phyloP scores from a whole-genome alignment of 163 green algal genomes.

The Picocystis sp. region DNA sequence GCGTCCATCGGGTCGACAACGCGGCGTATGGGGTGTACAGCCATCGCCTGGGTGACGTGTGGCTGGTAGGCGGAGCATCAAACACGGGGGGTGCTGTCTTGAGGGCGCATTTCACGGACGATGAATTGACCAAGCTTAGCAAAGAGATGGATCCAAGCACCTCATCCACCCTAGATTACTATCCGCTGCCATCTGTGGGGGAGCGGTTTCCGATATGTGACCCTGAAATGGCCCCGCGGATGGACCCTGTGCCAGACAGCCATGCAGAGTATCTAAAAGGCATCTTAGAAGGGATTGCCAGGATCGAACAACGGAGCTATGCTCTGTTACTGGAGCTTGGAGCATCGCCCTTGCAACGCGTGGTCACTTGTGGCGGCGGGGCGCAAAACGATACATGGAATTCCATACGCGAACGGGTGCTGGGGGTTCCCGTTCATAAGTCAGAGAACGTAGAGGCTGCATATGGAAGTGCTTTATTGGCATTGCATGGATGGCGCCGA shows the following conservation, averaged over 20 bases:
- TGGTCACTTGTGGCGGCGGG: conserved; percentile 12
- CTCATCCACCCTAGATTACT: conserved; percentile 44
- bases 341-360: conserved; percentile 24
- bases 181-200: conserved; percentile 42
- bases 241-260: conserved; percentile 46
- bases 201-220: conserved; percentile 78
- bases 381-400: background rate
- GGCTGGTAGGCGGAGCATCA: conserved; percentile 72
- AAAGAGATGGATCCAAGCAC: conserved; percentile 19
- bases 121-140: conserved; percentile 42
- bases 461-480: conserved; percentile 59
- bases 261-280: conserved; percentile 57
- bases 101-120: conserved; percentile 44
- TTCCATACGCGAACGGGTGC: too few species aligned
- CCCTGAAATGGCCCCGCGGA: conserved; percentile 29
- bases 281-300: conserved; percentile 62
- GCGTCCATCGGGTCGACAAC: conserved; percentile 54
- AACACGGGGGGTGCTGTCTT: conserved; percentile 49
- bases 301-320: conserved; percentile 58
- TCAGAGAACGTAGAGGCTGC: conserved; percentile 36
- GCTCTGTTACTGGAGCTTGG: conserved; percentile 37
- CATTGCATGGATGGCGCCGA: conserved; percentile 18
- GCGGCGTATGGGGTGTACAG: conserved; percentile 71
- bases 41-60: conserved; percentile 60
- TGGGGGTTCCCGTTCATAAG: too few species aligned